Conservation (phyloP, 306 rosid genomes). For the Psophocarpus tetragonolobus region DNA sequence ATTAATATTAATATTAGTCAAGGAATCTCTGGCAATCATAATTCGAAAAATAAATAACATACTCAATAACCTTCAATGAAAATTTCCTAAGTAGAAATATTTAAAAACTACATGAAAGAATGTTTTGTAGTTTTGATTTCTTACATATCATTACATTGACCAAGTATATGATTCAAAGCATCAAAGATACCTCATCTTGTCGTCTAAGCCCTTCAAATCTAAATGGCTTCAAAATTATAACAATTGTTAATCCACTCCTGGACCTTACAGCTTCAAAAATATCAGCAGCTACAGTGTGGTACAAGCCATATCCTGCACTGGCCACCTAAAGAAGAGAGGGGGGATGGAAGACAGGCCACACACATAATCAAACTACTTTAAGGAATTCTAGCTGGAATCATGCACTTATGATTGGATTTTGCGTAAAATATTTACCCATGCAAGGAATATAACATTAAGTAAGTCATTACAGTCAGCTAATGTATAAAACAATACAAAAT, state of each 20-base stretch:
- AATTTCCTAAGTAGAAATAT: background rate
- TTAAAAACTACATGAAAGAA: background rate
- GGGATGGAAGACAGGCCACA: background rate
- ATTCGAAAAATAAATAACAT: conserved; percentile 1
- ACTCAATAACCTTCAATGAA: background rate
- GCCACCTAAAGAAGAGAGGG: conserved; percentile 66
- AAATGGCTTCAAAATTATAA: conserved; percentile 83
- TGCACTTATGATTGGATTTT: background rate
- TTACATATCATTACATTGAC: background rate
- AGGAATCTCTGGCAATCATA: conserved; percentile 12
- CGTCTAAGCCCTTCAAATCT: conserved; percentile 92
- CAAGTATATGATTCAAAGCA: conserved; percentile 3
- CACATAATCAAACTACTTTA: conserved; percentile 1
- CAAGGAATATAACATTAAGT: background rate
- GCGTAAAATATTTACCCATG: conserved; percentile 2
- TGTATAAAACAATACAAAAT: background rate
- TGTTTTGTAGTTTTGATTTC: background rate
- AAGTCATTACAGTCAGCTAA: conserved; percentile 6
- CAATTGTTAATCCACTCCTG: conserved; percentile 65
- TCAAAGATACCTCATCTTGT: conserved; percentile 70
- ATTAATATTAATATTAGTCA: conserved; percentile 22
- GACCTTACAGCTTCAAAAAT: conserved; percentile 69
- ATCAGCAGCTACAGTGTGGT: conserved; percentile 59
- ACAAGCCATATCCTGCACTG: conserved; percentile 90
- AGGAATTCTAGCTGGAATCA: conserved; percentile 20